Percentiles rank a stretch among this genome's conserved stretches.
Evolutionary conservation across 2,329 filamentous ascomycete genomes (phyloP).

Genomic region (Xylariomycetidae sp.): DNA sequence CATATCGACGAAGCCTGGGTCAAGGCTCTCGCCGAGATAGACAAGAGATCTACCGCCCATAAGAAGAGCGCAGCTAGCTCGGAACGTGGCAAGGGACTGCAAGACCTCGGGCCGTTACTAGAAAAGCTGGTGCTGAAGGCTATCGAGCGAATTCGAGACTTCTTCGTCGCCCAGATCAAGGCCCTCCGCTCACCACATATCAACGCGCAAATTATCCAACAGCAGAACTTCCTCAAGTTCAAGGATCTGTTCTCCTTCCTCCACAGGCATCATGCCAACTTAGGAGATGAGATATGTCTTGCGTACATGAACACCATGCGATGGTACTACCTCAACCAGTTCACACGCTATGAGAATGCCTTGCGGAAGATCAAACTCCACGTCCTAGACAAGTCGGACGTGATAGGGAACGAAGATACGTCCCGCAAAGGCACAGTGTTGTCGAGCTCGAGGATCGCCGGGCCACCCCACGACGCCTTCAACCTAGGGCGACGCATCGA

Average conservation of each 20-base stretch:
- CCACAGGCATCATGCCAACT: constrained; percentile 69
- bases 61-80: constrained; percentile 59
- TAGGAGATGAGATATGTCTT: constrained; percentile 83
- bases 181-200: constrained; percentile 90
- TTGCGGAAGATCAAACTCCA: constrained; percentile 82
- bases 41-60: constrained; percentile 63
- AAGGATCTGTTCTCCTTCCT: constrained; percentile 86
- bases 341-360: constrained; percentile 77
- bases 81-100: constrained; percentile 64
- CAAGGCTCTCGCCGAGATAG: constrained; percentile 72
- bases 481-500: constrained; percentile 83
- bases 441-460: constrained; percentile 43
- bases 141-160: constrained; percentile 90
- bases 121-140: constrained; percentile 83
- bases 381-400: constrained; percentile 72
- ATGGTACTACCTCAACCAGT: constrained; percentile 95
- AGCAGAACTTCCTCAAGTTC: constrained; percentile 82
- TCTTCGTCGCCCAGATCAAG: constrained; percentile 90
- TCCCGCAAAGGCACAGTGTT: constrained; percentile 57
- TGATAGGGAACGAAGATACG: constrained; percentile 72
- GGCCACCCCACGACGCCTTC: constrained; percentile 75
- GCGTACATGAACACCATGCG: constrained; percentile 98
- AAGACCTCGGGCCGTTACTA: constrained; percentile 79
- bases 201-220: constrained; percentile 94
- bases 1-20: constrained; percentile 87